Conservation (phyloP, 768 basidiomycete species). For the Boletus sp. region DNA sequence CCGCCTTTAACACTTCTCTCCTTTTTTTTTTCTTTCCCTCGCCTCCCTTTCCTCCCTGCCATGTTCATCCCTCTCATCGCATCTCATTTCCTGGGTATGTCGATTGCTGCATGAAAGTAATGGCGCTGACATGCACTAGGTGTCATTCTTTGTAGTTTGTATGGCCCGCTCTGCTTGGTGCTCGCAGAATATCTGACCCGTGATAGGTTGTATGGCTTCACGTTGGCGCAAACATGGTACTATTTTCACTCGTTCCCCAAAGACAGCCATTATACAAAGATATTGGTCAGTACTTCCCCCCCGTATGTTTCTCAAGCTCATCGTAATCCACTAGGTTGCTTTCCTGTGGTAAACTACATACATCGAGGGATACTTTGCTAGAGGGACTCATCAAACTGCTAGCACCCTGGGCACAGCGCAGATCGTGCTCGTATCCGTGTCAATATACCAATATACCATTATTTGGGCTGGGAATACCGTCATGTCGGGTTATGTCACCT, state of each 20-base stretch:
- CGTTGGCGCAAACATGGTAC: slow-evolving; percentile 34
- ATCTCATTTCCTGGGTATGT: slow-evolving; percentile 30
- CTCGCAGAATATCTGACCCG: neutral
- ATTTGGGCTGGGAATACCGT: slow-evolving; percentile 25
- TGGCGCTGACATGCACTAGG: slow-evolving; percentile 20
- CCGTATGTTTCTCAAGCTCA: neutral
- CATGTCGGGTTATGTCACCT: slow-evolving; percentile 29
- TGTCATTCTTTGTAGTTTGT: slow-evolving; percentile 34
- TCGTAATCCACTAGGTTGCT: slow-evolving; percentile 20
- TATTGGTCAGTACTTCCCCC: slow-evolving; percentile 25
- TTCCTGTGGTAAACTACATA: slow-evolving; percentile 23
- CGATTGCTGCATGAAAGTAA: neutral
- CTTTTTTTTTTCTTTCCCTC: neutral
- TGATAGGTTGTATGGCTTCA: slow-evolving; percentile 35
- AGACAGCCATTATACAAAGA: slow-evolving; percentile 31
- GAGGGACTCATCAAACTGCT: slow-evolving; percentile 1
- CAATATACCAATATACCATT: slow-evolving; percentile 34
- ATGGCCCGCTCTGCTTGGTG: slow-evolving; percentile 1
- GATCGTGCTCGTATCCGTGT: slow-evolving; percentile 29
- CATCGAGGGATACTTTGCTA: neutral
- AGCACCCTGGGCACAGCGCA: slow-evolving; percentile 30
- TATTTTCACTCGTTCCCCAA: slow-evolving; percentile 33
- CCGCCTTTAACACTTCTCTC: slow-evolving; percentile 5
- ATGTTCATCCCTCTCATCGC: slow-evolving; percentile 29
- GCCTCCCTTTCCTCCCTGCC: neutral